Conservation (phyloP, 1,284 basidiomycete species). For the Cutaneotrichosporon cyanovorans region DNA sequence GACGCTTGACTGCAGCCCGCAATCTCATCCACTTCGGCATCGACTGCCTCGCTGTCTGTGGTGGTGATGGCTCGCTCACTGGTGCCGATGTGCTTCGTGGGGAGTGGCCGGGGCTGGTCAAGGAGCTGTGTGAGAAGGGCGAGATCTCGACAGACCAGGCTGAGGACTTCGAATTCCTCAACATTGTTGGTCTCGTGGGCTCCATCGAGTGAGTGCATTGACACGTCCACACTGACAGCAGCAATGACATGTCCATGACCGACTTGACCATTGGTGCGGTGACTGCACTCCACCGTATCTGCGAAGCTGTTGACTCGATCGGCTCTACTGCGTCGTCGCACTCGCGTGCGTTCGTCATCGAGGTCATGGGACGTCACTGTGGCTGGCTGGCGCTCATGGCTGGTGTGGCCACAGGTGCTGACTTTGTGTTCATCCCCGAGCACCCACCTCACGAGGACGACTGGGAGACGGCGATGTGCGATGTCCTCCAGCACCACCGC, state of each 20-base stretch:
- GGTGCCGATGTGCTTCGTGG: constrained; percentile 88
- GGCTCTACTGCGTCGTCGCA: constrained; percentile 94
- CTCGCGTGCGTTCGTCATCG: constrained; percentile 94
- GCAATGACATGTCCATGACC: constrained; percentile 96
- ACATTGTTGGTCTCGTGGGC: constrained; percentile 93
- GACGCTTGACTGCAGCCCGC: constrained; percentile 73
- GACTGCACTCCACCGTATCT: constrained; percentile 91
- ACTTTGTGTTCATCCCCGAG: constrained; percentile 97
- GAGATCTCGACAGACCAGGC: constrained; percentile 70
- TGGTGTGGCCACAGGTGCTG: constrained; percentile 86
- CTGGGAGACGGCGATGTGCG: constrained; percentile 91
- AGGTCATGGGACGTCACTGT: constrained; percentile 98
- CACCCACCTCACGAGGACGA: constrained; percentile 66
- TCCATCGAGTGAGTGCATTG: constrained; percentile 66
- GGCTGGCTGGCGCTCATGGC: constrained; percentile 95
- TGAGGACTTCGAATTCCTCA: constrained; percentile 67
- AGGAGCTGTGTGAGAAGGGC: constrained; percentile 57
- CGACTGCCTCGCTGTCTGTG: constrained; percentile 91
- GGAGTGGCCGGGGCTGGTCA: constrained; percentile 84
- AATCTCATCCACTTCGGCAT: constrained; percentile 95
- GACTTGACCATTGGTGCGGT: constrained; percentile 95
- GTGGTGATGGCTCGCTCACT: constrained; percentile 92
- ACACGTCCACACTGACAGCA: constrained; percentile 10
- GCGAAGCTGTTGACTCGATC: constrained; percentile 96
- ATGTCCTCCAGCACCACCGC: constrained; percentile 83